Evolutionary conservation across 1,284 basidiomycete species (phyloP), one percentile per base, ranked within the genome.

Genomic region (Golubevia pallescens): DNA sequence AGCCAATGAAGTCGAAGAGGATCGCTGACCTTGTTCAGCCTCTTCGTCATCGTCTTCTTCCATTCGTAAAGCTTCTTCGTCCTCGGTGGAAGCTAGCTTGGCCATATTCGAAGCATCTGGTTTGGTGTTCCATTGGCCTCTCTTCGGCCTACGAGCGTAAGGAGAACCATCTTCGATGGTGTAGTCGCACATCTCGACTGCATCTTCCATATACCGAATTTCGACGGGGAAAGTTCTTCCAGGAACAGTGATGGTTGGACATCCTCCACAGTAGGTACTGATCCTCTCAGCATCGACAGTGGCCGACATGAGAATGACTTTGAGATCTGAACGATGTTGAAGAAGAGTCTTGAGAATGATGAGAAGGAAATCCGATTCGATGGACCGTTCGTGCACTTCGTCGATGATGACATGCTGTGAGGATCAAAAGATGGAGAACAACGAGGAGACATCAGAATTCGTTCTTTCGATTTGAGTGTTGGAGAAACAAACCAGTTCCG

Each of bases 141-240:
- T 68, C 60, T 70, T 72, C 10, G 70, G 73, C 8, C 63, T 63
- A 65, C 71, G 88, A 3, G 93, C 94, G 85, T 95, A 98, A 0
- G 90, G 92, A 0, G 95, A 97, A 59, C 89, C 90, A 62, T 85
- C 83, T 89, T 88, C 80, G 68, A 99, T 90, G 20, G 90, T 88
- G 92, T 95, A 99, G n/a, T 90, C 88, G 10, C 92, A 91, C 66
- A 90, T 88, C 86, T 99, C 92, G 24, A 99, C 89, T 0, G 93
- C 95, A 86, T 99, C 97, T 86, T 99, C 97, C 7, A 99, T 88
- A 80, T 91, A 99, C 58, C 90, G 89, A 19, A 93, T 89, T 58
- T 93, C 91, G 10, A 99, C 97, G 7, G 97, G 96, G 88, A 94
- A 99, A 0, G 95, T 98, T n/a, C 97, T 90, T 1, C 97, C 97